Percentiles rank a stretch among this genome's conserved stretches.
phyloP scores from a whole-genome alignment of 2,329 filamentous ascomycete genomes.

The Daldinia sp. region DNA sequence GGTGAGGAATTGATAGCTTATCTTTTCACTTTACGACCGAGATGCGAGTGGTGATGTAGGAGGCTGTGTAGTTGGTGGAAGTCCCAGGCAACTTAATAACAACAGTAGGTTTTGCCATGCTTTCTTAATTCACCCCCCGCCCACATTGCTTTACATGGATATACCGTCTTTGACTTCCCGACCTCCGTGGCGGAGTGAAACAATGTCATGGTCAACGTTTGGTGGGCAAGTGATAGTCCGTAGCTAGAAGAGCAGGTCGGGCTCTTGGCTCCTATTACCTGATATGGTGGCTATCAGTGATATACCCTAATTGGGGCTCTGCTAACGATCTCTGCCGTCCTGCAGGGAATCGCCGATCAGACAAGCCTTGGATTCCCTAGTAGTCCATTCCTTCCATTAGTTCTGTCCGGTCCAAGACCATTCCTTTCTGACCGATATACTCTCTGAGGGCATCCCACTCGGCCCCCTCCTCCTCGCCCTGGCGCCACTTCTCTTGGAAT shows the following conservation, averaged over 20 bases:
- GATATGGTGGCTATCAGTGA: constrained; percentile 6
- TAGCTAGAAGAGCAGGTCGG: not conserved
- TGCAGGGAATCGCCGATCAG: not conserved
- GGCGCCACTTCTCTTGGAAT: constrained; percentile 81
- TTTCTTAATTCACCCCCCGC: constrained; percentile 21
- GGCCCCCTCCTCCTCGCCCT: constrained; percentile 89
- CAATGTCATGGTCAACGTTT: not conserved
- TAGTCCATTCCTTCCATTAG: constrained; percentile 91
- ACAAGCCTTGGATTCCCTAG: constrained; percentile 51
- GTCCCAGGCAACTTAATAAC: constrained; percentile 31
- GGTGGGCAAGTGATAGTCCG: constrained; percentile 1
- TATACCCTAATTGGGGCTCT: not conserved
- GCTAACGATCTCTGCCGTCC: not conserved
- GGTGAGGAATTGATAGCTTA: constrained; percentile 3
- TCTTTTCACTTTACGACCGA: constrained; percentile 21
- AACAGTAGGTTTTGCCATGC: constrained; percentile 15
- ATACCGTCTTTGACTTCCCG: not conserved
- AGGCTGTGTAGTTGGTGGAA: constrained; percentile 30
- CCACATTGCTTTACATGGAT: constrained; percentile 3
- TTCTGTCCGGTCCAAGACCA: constrained; percentile 90
- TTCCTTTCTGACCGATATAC: constrained; percentile 83
- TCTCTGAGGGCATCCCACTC: constrained; percentile 91
- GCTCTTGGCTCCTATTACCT: constrained; percentile 4
- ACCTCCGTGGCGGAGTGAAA: constrained; percentile 6
- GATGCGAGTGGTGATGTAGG: constrained; percentile 23